Base-by-base conservation (phyloP, 2,329 filamentous ascomycete species). In the Cytospora mali region DNA sequence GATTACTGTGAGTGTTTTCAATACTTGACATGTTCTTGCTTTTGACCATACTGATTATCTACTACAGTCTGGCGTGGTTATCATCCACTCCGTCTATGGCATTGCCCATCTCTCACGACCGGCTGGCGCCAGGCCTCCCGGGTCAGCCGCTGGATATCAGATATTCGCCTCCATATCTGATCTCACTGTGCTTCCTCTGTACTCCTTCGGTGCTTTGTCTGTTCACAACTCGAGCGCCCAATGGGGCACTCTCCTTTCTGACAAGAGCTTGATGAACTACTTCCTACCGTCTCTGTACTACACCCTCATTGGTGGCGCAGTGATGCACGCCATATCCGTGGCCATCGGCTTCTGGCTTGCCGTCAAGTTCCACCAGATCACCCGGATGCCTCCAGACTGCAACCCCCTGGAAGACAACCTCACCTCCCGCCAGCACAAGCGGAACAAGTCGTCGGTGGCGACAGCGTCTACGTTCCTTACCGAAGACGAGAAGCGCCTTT, bases 321-420 rank as follows among this genome's bases (percentile, higher is more conserved):
- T 83, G 1, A 73, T 96, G 23, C 93, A 97, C 72, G 70, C 90
- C 0, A 66, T 92, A 11, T 91, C 91, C 1, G 75, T 95, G 1
- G 75, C 80, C 21, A 79, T 96, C 39, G 91, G 91, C 6, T 73
- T 91, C 33, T 97, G 90, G 77, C 81, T 98, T 28, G 86, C 87
- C 18, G 73, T 91, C 58, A 85, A 90, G 68, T 98, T 97, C 84
- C 86, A 88, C 48, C 89, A 90, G 71, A 97, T 98, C 70, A 82
- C 88, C 6, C 80, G 83, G 23, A 83, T 97, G 73, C 94, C 94
- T 6, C 93, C 94, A 0, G 94, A 98, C 71, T 92, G 97, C 90
- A 98, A 98, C 73, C 94, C 94, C 1, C 81, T 98, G 16, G 93
- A 97, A 73, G 87, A 91, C 68, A 88, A 94, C 70, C 79, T 96